Evolutionary conservation across 2,329 filamentous ascomycete genomes (phyloP).

Genomic region (Penicillium psychrosexuale): DNA sequence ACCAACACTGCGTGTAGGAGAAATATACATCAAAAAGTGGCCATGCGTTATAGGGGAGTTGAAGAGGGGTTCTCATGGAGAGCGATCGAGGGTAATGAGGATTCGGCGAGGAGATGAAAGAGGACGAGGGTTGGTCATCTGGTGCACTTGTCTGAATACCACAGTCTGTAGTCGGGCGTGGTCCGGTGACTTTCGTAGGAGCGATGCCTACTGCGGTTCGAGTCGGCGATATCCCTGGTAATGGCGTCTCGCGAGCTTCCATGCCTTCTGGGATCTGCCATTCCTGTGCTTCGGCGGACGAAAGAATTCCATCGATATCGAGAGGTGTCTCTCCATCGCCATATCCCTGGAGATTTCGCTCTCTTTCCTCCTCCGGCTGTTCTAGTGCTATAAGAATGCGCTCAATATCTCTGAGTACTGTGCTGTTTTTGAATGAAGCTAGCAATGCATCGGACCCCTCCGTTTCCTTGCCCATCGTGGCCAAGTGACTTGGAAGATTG

Average conservation of each 20-base stretch:
- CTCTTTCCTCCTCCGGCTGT: slow-evolving; percentile 39
- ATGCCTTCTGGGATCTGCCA: slow-evolving; percentile 34
- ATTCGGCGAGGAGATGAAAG: slow-evolving; percentile 1
- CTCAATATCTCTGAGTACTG: slow-evolving; percentile 62
- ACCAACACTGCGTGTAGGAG: slow-evolving; percentile 72
- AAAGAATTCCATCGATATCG: slow-evolving; percentile 32
- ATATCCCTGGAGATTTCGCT: slow-evolving; percentile 24
- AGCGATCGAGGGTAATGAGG: slow-evolving; percentile 8
- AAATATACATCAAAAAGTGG: slow-evolving; percentile 69
- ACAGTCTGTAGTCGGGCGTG: slow-evolving; percentile 25
- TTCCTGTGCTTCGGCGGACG: slow-evolving; percentile 31
- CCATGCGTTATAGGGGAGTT: slow-evolving; percentile 51
- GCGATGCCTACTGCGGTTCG: slow-evolving; percentile 21
- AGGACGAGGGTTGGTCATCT: slow-evolving; percentile 3
- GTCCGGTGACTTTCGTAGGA: slow-evolving; percentile 6
- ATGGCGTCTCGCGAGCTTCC: slow-evolving; percentile 17
- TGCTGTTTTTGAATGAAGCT: slow-evolving; percentile 61
- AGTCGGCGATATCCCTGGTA: slow-evolving; percentile 26
- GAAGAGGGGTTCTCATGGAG: slow-evolving; percentile 33
- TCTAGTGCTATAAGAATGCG: slow-evolving; percentile 52
- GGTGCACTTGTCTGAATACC: slow-evolving; percentile 24
- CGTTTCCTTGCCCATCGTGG: slow-evolving; percentile 38
- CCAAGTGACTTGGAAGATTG: slow-evolving; percentile 37
- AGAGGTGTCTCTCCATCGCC: slow-evolving; percentile 28
- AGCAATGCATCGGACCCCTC: slow-evolving; percentile 58